phyloP scores from a whole-genome alignment of 176 grass and related monocot genomes.

The Aegilops sharonensis region DNA sequence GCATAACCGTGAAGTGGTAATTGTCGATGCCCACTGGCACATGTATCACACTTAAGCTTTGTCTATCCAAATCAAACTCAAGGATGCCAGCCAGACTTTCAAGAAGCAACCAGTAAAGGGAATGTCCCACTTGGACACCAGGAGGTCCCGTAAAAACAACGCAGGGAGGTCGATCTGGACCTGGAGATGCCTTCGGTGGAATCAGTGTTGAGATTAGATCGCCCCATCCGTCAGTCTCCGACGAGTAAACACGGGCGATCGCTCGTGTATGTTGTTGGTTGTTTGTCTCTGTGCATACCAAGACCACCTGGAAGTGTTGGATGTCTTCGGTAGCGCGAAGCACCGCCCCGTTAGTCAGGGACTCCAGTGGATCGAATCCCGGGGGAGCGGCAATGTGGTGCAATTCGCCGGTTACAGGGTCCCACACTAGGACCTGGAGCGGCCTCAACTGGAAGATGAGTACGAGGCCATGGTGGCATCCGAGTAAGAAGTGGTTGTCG shows the following conservation, averaged over 20 bases:
- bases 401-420: background rate
- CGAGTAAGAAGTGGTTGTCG: background rate
- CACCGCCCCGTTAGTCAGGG: background rate
- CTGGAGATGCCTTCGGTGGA: background rate
- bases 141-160: no score
- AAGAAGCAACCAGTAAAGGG: background rate
- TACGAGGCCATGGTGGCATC: background rate
- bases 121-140: background rate
- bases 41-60: background rate
- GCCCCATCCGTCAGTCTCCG: background rate
- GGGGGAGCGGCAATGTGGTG: background rate
- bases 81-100: background rate
- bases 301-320: background rate
- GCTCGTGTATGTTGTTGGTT: background rate
- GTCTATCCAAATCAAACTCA: background rate
- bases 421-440: background rate
- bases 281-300: background rate
- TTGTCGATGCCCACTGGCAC: background rate
- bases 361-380: background rate
- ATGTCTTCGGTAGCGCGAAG: background rate
- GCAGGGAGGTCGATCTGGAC: no score
- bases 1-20: background rate
- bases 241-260: background rate
- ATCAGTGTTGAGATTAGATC: background rate
- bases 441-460: background rate